phyloP scores from a whole-genome alignment of 495 filamentous ascomycete genomes.

The Penicillium herquei region DNA sequence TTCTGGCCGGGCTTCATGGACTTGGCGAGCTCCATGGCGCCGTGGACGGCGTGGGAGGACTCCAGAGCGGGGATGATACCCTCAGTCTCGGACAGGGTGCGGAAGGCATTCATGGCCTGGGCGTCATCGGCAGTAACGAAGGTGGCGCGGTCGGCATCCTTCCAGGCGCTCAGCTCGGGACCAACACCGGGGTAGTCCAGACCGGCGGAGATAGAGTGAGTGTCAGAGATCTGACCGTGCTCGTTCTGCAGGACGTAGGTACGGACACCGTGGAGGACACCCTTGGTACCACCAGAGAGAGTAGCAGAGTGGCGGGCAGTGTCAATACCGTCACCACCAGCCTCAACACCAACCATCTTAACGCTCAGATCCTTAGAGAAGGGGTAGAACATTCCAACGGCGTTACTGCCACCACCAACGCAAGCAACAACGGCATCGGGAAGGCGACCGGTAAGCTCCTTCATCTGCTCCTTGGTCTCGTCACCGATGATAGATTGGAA shows the following conservation, averaged over 20 bases:
- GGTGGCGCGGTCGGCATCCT: constrained; percentile 78
- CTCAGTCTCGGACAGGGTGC: constrained; percentile 76
- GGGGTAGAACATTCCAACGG: constrained; percentile 92
- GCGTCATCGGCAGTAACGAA: constrained; percentile 93
- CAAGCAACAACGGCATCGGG: constrained; percentile 97
- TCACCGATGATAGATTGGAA: constrained; percentile 93
- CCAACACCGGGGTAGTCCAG: constrained; percentile 97
- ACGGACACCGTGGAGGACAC: constrained; percentile 91
- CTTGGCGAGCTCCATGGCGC: constrained; percentile 86
- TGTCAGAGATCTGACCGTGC: constrained; percentile 90
- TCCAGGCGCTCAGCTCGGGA: constrained; percentile 88
- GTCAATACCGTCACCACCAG: constrained; percentile 92
- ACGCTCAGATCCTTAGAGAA: constrained; percentile 81
- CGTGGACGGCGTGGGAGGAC: constrained; percentile 88
- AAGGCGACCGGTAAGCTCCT: constrained; percentile 57
- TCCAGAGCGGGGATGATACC: constrained; percentile 97
- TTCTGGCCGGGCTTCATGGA: constrained; percentile 85
- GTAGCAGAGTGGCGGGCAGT: constrained; percentile 87
- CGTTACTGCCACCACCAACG: constrained; percentile 89
- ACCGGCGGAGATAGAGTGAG: constrained; percentile 95
- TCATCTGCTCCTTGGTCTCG: constrained; percentile 62
- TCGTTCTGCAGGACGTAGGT: constrained; percentile 93
- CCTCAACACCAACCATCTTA: constrained; percentile 88
- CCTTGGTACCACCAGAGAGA: constrained; percentile 80
- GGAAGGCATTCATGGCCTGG: constrained; percentile 87